A percentile compares a stretch with the other conserved stretches of the same genome.
Conservation (phyloP, 495 filamentous ascomycete species). For the Aspergillus cristatus region DNA sequence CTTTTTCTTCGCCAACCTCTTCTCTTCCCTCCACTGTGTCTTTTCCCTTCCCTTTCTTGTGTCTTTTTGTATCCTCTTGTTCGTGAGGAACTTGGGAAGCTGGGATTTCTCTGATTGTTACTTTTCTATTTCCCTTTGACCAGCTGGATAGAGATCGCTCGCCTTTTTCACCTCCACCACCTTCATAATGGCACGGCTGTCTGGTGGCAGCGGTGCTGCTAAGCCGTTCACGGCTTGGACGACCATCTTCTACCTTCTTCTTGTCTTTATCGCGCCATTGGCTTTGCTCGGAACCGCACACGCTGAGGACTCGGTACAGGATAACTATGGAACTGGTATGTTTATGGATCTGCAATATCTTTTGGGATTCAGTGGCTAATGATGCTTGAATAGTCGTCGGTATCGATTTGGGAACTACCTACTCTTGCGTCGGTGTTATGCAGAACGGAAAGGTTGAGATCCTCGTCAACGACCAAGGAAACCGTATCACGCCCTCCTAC, state of each 20-base stretch:
- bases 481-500: conserved; percentile 97
- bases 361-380: too few relatives aligned
- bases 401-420: conserved; percentile 98
- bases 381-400: conserved; percentile 57
- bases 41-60: conserved; percentile 11
- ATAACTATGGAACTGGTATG: conserved; percentile 67
- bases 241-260: conserved; percentile 73
- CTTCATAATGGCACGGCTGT: conserved; percentile 39
- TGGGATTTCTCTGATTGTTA: too few relatives aligned
- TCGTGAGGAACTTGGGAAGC: too few relatives aligned
- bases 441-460: conserved; percentile 97
- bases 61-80: conserved; percentile 2
- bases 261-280: conserved; percentile 66
- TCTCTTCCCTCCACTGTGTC: conserved; percentile 5
- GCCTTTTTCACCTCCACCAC: conserved; percentile 7
- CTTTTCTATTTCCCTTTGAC: conserved; percentile 4
- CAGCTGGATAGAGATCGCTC: conserved; percentile 1
- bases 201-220: conserved; percentile 33
- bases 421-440: conserved; percentile 99
- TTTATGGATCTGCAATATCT: background rate
- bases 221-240: conserved; percentile 53
- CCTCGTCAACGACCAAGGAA: conserved; percentile 94
- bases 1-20: conserved; percentile 8
- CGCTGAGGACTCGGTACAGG: conserved; percentile 63
- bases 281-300: conserved; percentile 66